phyloP scores from a whole-genome alignment of 225 moss, liverwort and hornwort genomes.

The Pseudoscleropodium purum region DNA sequence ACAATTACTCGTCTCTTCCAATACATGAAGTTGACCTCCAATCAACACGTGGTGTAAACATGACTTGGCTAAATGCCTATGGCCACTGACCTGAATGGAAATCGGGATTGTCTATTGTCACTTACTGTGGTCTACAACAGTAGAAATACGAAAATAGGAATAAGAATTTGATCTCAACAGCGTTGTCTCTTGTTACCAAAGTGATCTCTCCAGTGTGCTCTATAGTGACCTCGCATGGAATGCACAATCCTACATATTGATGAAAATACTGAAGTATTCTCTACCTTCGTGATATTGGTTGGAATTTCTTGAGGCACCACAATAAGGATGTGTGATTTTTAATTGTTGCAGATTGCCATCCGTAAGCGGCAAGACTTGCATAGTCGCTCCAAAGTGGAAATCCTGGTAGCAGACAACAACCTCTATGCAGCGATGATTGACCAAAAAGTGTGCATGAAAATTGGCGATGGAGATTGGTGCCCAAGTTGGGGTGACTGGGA shows the following conservation, averaged over 20 bases:
- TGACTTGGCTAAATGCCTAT: not conserved
- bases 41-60: not conserved
- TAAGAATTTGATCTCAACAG: not conserved
- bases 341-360: slow-evolving; percentile 44
- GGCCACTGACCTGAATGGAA: not conserved
- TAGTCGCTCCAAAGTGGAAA: slow-evolving; percentile 67
- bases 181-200: not conserved
- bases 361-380: slow-evolving; percentile 67
- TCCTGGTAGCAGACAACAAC: slow-evolving; percentile 60
- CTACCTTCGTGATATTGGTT: not conserved
- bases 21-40: not conserved
- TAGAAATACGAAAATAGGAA: not conserved
- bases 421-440: slow-evolving; percentile 86
- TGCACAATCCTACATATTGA: not conserved
- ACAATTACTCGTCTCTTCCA: not conserved
- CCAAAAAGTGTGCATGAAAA: slow-evolving; percentile 77
- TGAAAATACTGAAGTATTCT: not conserved
- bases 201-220: not conserved
- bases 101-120: not conserved
- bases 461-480: slow-evolving; percentile 84
- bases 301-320: not conserved
- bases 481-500: slow-evolving; percentile 70
- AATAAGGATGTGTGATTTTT: not conserved
- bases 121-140: no score
- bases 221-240: not conserved